Conservation (phyloP, 306 rosid species). For the Fragaria vesca region DNA sequence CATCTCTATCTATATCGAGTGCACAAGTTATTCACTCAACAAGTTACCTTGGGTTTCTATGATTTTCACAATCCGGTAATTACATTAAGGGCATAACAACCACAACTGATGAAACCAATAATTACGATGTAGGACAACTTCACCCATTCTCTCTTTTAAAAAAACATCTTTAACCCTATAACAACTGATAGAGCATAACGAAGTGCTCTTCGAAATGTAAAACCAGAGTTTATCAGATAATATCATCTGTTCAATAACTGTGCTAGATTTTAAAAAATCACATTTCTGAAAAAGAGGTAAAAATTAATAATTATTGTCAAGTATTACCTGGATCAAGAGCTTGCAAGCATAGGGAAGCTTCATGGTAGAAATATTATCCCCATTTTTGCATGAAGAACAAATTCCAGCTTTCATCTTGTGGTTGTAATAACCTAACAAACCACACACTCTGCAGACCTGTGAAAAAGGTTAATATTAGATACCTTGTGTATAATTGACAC, state of each 20-base stretch:
- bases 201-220: neutral
- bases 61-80: neutral
- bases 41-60: neutral
- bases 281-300: neutral
- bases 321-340: conserved; percentile 78
- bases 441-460: conserved; percentile 70
- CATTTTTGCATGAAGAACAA: conserved; percentile 84
- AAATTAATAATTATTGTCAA: neutral
- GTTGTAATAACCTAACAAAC: conserved; percentile 86
- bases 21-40: neutral
- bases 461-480: neutral
- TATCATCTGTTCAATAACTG: neutral
- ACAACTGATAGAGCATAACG: neutral
- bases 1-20: neutral
- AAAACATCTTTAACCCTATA: neutral
- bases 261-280: neutral
- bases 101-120: neutral
- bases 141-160: neutral
- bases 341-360: conserved; percentile 97
- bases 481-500: neutral
- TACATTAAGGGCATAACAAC: neutral
- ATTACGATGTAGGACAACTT: neutral
- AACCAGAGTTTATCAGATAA: neutral
- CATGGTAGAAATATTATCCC: conserved; percentile 75
- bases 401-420: conserved; percentile 71